These are phyloP conservation scores for Alternaria sp. DNA, from an alignment of 2,329 filamentous ascomycete genomes.

Conservation along the genomic window DNA sequence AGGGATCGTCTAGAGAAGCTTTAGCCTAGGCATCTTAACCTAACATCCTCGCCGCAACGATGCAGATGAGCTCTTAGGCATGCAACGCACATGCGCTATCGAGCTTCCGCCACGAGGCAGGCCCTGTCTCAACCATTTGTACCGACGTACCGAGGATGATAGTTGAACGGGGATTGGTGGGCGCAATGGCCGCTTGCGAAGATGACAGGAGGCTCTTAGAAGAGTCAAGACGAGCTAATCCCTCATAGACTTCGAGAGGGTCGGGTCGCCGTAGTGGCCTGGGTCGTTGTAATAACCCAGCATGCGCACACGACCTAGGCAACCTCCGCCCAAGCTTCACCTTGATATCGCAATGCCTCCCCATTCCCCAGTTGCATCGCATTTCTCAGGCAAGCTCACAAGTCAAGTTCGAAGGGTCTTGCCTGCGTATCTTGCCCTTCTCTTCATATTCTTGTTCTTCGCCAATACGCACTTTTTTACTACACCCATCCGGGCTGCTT, in stretches of 20 bases:
- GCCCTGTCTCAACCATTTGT: slow-evolving; percentile 3
- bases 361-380: slow-evolving; percentile 44
- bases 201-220: slow-evolving; percentile 16
- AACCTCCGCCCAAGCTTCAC: slow-evolving; percentile 45
- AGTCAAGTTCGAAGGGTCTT: slow-evolving; percentile 47
- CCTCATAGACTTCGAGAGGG: slow-evolving; percentile 15
- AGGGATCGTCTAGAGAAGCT: slow-evolving; percentile 31
- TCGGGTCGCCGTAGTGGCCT: slow-evolving; percentile 23
- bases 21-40: slow-evolving; percentile 27
- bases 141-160: slow-evolving; percentile 21
- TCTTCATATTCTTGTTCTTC: slow-evolving; percentile 45
- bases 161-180: slow-evolving; percentile 11
- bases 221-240: slow-evolving; percentile 24
- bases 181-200: slow-evolving; percentile 3
- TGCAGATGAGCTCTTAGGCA: slow-evolving; percentile 13
- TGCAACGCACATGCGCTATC: slow-evolving; percentile 18
- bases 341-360: slow-evolving; percentile 43
- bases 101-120: neutral
- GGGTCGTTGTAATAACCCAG: slow-evolving; percentile 41
- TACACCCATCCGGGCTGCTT: slow-evolving; percentile 43
- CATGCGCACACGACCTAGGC: slow-evolving; percentile 45
- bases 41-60: slow-evolving; percentile 23
- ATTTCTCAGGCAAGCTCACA: slow-evolving; percentile 44
- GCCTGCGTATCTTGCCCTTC: slow-evolving; percentile 42
- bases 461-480: slow-evolving; percentile 46